Conservation (phyloP, 139 green algal species). For the Eudorina sp. region DNA sequence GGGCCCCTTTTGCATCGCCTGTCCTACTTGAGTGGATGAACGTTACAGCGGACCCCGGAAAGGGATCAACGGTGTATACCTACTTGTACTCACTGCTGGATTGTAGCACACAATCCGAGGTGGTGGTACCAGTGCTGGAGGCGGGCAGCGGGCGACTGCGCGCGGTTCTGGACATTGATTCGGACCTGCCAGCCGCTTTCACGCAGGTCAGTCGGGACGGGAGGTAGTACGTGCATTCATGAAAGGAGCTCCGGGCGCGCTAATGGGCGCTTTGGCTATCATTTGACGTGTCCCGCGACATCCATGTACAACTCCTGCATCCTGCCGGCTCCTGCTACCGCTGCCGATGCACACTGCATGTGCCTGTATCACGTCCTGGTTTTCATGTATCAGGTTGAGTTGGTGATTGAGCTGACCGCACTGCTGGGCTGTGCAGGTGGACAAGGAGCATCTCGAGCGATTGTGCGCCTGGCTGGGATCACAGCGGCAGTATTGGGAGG, state of each 20-base stretch:
- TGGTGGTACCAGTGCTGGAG: constrained; percentile 68
- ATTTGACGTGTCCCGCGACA: neutral
- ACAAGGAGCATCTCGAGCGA: constrained; percentile 21
- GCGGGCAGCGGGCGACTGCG: constrained; percentile 44
- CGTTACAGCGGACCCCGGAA: too few species aligned
- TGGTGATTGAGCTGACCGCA: neutral
- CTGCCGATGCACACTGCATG: neutral
- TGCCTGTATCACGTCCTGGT: neutral
- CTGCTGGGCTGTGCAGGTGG: neutral
- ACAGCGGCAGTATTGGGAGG: neutral
- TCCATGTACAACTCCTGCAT: neutral
- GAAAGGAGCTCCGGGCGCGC: neutral
- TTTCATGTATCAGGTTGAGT: neutral
- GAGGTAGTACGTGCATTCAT: neutral
- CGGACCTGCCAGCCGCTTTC: constrained; percentile 56
- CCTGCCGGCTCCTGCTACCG: neutral
- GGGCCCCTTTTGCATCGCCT: too few species aligned
- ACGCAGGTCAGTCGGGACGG: neutral
- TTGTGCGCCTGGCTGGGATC: constrained; percentile 25
- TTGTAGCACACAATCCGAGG: constrained; percentile 64
- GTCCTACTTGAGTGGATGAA: too few species aligned
- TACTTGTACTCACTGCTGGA: too few species aligned
- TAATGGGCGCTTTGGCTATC: neutral
- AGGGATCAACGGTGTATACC: too few species aligned
- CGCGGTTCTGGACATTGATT: constrained; percentile 76